Percentiles rank a stretch among this genome's conserved stretches.
Evolutionary conservation across 2,329 filamentous ascomycete species (phyloP).

Genomic region (Penicillium hesseltinei): DNA sequence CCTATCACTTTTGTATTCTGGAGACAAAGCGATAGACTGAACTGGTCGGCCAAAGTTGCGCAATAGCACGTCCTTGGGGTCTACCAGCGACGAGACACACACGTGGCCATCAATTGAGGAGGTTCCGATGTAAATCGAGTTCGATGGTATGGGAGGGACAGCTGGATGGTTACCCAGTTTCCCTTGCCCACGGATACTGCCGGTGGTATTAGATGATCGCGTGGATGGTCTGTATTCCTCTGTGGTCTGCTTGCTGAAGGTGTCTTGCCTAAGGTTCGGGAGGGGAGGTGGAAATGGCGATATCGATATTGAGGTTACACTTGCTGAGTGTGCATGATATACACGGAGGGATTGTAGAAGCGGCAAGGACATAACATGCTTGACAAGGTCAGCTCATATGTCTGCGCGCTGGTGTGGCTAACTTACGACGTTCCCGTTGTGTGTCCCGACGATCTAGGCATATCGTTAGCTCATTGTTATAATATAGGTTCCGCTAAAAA

Average conservation of each 20-base stretch:
- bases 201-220: constrained; percentile 30
- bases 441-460: constrained; percentile 78
- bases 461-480: constrained; percentile 31
- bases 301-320: constrained; percentile 83
- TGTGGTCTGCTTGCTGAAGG: constrained; percentile 30
- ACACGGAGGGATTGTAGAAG: constrained; percentile 76
- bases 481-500: neutral
- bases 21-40: constrained; percentile 88
- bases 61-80: constrained; percentile 84
- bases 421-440: constrained; percentile 92
- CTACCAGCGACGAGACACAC: constrained; percentile 82
- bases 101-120: constrained; percentile 96
- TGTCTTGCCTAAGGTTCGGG: constrained; percentile 43
- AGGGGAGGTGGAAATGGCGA: constrained; percentile 75
- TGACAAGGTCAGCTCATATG: constrained; percentile 19
- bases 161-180: constrained; percentile 21
- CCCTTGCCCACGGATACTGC: constrained; percentile 32
- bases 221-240: constrained; percentile 28
- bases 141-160: constrained; percentile 74
- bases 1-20: constrained; percentile 85
- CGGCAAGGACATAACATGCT: constrained; percentile 85
- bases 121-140: constrained; percentile 89
- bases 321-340: constrained; percentile 91
- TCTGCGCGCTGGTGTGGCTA: neutral
- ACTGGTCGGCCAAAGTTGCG: constrained; percentile 93